Evolutionary conservation across 345 rosid genomes (phyloP), one percentile per base, ranked within the genome.

Genomic region (Arabidopsis suecica): DNA sequence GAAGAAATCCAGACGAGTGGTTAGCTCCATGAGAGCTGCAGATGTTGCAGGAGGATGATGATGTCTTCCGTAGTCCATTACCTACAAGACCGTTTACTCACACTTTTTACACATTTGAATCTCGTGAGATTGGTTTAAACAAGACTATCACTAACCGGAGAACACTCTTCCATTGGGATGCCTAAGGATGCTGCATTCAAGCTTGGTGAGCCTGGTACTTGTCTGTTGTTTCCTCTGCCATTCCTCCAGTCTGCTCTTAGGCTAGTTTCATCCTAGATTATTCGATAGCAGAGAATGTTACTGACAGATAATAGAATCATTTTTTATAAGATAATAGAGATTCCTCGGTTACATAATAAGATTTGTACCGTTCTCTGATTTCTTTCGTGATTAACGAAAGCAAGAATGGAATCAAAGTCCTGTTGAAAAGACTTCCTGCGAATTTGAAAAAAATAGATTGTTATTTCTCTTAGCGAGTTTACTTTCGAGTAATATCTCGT

Each of bases 1-100:
- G 92, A 94, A 94, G 84, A 88, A 94, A 84, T 94, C 98, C 4
- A 94, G 96, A 5, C 96, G 92, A 9, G 91, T 85, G 4, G 97
- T 91, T 80, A 94, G 78, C 81, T 94, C 96, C 68, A 91, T 91
- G 60, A 94, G 78, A 49, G 98, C 94, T 44, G 95, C 87, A 68
- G 98, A 87, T 37, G 96, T 83, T 67, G 85, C 82, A 6, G 92
- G 71, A 13, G 83, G 88, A 51, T 86, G 79, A 20, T 85, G 81
- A 66, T 83, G 47, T 62, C 75, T 73, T 45, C 48, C 40, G 32
- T 73, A 72, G 7, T 78, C 98, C 82, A 73, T 79, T 48, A 75
- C 81, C 98, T 93, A 82, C 80, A 61, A 63, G 6, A 63, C 72
- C 51, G 32, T 51, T 42, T 53, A 3, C 12, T 25, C 42, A 9